phyloP scores from a whole-genome alignment of 139 green algal genomes.

The Haematococcus sp. region DNA sequence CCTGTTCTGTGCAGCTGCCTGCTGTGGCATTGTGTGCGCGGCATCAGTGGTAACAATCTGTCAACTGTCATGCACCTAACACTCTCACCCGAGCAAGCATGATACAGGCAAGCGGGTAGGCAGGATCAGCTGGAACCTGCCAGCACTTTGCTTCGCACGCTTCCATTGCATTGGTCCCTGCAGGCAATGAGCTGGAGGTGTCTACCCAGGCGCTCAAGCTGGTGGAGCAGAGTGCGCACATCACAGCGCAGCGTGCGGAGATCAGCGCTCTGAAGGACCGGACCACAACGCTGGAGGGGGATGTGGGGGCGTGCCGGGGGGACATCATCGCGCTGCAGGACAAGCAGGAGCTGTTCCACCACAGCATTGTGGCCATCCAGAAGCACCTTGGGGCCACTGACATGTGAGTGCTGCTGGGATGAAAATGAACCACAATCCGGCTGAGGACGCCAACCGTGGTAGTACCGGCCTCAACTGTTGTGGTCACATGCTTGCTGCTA shows the following conservation, averaged over 20 bases:
- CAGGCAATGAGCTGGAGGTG: constrained; percentile 26
- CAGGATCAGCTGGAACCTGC: too few relatives aligned
- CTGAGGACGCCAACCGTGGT: too few relatives aligned
- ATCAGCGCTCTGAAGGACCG: constrained; percentile 5
- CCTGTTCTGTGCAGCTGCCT: neutral
- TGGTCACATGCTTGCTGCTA: too few relatives aligned
- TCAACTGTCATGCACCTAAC: too few relatives aligned
- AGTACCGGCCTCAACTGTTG: too few relatives aligned
- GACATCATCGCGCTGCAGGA: neutral
- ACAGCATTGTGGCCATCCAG: constrained; percentile 3
- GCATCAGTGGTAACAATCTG: too few relatives aligned
- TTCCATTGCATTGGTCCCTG: neutral
- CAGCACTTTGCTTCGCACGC: too few relatives aligned
- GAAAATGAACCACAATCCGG: too few relatives aligned
- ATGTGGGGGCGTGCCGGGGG: neutral
- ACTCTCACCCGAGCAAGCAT: too few relatives aligned
- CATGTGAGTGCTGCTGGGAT: neutral
- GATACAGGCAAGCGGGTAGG: too few relatives aligned
- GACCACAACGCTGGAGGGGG: constrained; percentile 1
- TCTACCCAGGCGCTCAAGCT: constrained; percentile 11
- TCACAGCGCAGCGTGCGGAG: constrained; percentile 5
- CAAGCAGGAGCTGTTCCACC: constrained; percentile 16
- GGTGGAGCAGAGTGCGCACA: constrained; percentile 15
- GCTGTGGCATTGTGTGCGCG: too few relatives aligned
- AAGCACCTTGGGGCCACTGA: constrained; percentile 1